Base-by-base conservation (phyloP, 2,329 filamentous ascomycete genomes). In the Colletotrichum salicis region DNA sequence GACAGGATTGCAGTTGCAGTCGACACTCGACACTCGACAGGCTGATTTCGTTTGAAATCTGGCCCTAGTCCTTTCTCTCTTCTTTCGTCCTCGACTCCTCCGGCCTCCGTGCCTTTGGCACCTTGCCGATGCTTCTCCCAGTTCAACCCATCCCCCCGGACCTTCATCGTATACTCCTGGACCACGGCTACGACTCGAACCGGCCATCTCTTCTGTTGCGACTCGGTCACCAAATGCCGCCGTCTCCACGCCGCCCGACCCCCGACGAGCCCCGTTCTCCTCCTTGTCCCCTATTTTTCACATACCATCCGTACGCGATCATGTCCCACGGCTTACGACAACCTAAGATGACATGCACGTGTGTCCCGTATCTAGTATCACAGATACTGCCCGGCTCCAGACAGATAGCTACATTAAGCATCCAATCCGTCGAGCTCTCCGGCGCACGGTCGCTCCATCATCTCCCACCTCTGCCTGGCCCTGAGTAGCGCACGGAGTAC, bases 321-420 rank as follows among this genome's bases (percentile, higher is more conserved):
- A 29, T 71, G 58, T 52, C 61, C 41, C 58, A 57, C 51, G 55
- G 59, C 52, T 55, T 57, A 56, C 65, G 37, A 56, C 57, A 22
- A 55, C 55, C 35, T 59, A 55, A 69, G 59, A 69, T 69, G 69
- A 69, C 45, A 69, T 71, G 69, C 69, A 71, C 69, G 54, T 64
- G 54, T 60, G 69, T 64, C 22, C 59, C 65, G 54, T 64, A 71
- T 71, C 51, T 63, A 31, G 54, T 45, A 64, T 63, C 56, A n/a
- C 27, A 71, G 45, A 64, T 71, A 22, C 56, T 67, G 54, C 45
- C 31, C 35, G 64, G 59, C 65, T 58, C 66, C 59, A 69, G 66
- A 69, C 33, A 64, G 59, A 69, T 52, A 19, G 65, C 54, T 60
- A 71, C 65, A 29, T 55, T 58, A 41, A 55, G 59, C 69, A 27